Evolutionary conservation across 2,329 filamentous ascomycete species (phyloP), one percentile per base, ranked within the genome.

Genomic region (Colletotrichum karsti): DNA sequence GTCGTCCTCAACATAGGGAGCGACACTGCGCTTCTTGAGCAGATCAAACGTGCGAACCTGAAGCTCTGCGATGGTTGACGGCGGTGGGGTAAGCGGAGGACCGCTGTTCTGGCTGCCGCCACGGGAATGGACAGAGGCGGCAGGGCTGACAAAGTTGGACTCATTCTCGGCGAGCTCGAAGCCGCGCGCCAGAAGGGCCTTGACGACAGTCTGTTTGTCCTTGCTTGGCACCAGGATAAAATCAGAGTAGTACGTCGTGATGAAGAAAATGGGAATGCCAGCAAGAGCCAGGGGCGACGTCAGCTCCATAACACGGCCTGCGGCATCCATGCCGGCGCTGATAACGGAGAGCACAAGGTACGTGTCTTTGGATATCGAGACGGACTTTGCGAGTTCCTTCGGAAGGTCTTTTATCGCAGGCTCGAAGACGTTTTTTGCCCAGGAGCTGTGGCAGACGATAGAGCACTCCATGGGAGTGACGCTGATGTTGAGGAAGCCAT

Each of bases 171-270:
- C 92, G 2, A 98, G 95, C 73, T 92, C 90, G 76, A 98, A 98
- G 1, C 94, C 94, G 51, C 92, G 89, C 18, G 90, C 88, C 67
- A 95, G 86, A 5, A 98, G 85, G 0, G 94, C 92, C 65, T 90
- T 85, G 35, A 94, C 89, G 53, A 98, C 95, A 41, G 90, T 91
- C 26, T 87, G 82, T 56, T 92, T 90, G 74, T 92, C 90, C 76
- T 91, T 92, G 59, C 86, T 86, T 1, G 96, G 95, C 1, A 98
- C 94, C 37, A 98, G 87, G 73, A 99, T 97, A 80, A 97, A 98
- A 82, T 99, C 95, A 35, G 93, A 96, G 81, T 97, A 98, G 81
- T 98, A 99, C 33, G 94, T 98, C 4, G 95, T 98, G 78, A 98
- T 97, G 86, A 98, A 98, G 84, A 98, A 98, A 76, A 99, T 97